Evolutionary conservation across 2,329 filamentous ascomycete genomes (phyloP).

Genomic region (Fusarium paranaense): DNA sequence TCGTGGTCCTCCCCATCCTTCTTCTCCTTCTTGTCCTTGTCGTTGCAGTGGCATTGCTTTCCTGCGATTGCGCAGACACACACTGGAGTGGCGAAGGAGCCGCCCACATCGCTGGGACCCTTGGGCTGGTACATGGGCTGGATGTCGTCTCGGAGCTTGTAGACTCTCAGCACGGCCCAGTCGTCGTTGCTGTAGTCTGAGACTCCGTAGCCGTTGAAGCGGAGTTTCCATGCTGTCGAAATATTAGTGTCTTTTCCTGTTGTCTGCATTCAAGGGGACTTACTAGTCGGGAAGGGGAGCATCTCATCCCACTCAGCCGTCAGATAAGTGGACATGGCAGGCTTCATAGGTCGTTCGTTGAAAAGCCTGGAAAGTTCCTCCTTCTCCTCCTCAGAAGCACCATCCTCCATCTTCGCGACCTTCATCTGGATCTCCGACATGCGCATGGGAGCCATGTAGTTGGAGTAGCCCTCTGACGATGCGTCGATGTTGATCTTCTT

Average conservation of each 20-base stretch:
- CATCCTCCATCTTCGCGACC: background rate
- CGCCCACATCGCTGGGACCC: background rate
- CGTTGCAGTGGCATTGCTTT: background rate
- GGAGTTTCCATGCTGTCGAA: constrained; percentile 17
- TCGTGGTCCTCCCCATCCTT: background rate
- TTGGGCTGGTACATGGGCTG: constrained; percentile 17
- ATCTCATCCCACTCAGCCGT: constrained; percentile 38
- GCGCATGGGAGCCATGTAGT: constrained; percentile 38
- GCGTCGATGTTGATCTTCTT: constrained; percentile 31
- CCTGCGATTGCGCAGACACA: background rate
- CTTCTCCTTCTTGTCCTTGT: background rate
- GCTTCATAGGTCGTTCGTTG: background rate
- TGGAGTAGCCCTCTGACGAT: constrained; percentile 25
- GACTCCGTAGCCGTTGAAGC: constrained; percentile 24
- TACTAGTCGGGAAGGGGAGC: constrained; percentile 35
- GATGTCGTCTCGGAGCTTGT: background rate
- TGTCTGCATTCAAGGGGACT: background rate
- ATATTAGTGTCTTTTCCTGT: background rate
- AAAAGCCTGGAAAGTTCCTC: background rate
- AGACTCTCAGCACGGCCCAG: background rate
- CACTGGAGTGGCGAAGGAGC: constrained; percentile 14
- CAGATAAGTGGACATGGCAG: constrained; percentile 30
- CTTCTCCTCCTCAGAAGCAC: background rate
- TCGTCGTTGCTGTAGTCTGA: constrained; percentile 13
- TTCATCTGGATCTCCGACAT: constrained; percentile 23